Percentiles rank a stretch among this genome's conserved stretches.
Conservation (phyloP, 257 asterid genomes). For the Solanum ossicruentum region DNA sequence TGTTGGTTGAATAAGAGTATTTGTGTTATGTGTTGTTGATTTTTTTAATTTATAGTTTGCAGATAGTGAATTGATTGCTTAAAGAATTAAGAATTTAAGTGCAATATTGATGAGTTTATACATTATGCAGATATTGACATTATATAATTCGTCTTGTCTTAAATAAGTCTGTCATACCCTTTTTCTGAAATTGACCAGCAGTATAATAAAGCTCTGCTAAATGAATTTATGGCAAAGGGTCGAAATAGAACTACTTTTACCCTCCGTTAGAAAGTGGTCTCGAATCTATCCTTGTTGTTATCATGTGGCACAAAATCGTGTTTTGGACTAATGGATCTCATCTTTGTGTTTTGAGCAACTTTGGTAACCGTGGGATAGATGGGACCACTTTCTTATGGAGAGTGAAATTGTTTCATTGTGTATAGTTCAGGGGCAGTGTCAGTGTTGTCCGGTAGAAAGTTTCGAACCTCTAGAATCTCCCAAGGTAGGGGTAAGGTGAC, state of each 20-base stretch:
- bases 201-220: too few species aligned
- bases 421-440: not conserved
- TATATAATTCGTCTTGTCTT: too few species aligned
- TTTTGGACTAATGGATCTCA: not conserved
- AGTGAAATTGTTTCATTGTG: not conserved
- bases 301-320: not conserved
- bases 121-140: not conserved
- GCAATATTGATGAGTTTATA: not conserved
- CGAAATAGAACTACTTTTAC: too few species aligned
- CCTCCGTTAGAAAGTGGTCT: not conserved
- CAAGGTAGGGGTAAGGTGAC: too few species aligned
- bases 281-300: too few species aligned
- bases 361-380: not conserved
- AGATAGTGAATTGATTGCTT: not conserved
- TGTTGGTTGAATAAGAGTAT: not conserved
- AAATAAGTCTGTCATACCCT: not conserved
- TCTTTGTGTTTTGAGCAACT: not conserved
- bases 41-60: not conserved
- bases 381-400: not conserved
- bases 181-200: too few species aligned
- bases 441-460: not conserved
- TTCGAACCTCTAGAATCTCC: not conserved
- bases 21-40: not conserved
- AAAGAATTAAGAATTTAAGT: not conserved
- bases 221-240: too few species aligned